Percentiles rank a stretch among this genome's conserved stretches.
These are phyloP conservation scores for Perkinsus olseni DNA, from an alignment of 169 alveolate species.

Conservation along the genomic window DNA sequence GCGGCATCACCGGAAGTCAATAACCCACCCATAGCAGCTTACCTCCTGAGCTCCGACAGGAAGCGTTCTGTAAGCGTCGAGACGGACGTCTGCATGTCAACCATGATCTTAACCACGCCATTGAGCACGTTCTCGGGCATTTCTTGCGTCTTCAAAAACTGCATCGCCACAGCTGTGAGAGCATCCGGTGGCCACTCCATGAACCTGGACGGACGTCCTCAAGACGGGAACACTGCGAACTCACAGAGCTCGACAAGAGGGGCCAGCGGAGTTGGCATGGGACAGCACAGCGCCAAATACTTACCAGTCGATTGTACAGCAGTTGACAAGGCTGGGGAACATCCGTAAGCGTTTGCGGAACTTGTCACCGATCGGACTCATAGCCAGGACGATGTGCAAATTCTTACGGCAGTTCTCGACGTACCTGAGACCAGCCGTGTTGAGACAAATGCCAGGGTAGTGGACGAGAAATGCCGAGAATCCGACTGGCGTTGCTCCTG, in stretches of 20 bases:
- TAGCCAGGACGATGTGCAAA: conserved; percentile 81
- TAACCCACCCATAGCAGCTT: not conserved
- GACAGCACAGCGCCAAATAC: conserved; percentile 67
- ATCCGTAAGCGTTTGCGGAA: conserved; percentile 88
- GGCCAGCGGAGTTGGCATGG: too few relatives aligned
- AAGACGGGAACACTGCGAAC: too few relatives aligned
- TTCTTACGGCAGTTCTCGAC: conserved; percentile 84
- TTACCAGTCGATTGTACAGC: conserved; percentile 92
- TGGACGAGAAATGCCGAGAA: too few relatives aligned
- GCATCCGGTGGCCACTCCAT: conserved; percentile 91
- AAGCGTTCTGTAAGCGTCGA: conserved; percentile 58
- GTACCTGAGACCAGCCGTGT: too few relatives aligned
- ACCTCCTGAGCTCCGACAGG: conserved; percentile 67
- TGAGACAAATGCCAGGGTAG: too few relatives aligned
- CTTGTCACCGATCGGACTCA: conserved; percentile 91
- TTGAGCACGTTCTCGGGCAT: conserved; percentile 26
- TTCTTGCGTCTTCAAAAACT: conserved; percentile 59
- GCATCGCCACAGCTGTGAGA: conserved; percentile 79
- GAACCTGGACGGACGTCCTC: not conserved
- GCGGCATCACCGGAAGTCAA: too few relatives aligned
- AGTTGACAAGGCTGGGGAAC: conserved; percentile 91
- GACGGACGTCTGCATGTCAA: conserved; percentile 76
- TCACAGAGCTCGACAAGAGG: not conserved
- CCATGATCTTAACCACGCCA: conserved; percentile 73
- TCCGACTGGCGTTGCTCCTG: too few relatives aligned